Evolutionary conservation across 169 alveolate genomes (phyloP).

Genomic region (Nephromyces sp.): DNA sequence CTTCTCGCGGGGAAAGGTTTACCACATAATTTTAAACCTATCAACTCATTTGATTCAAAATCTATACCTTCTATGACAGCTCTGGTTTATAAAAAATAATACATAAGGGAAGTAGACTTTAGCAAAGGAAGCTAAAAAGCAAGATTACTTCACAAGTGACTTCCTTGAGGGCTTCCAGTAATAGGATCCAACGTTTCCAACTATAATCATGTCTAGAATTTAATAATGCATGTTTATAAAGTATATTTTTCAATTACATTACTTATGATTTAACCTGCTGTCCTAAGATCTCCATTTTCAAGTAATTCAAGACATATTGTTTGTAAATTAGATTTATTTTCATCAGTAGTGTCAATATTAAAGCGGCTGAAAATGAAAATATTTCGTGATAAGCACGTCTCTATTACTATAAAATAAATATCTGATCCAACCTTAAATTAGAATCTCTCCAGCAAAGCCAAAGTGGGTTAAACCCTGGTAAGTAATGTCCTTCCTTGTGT

Average conservation of each 20-base stretch:
- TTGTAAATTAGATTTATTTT: background rate
- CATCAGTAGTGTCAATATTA: background rate
- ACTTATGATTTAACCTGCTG: background rate
- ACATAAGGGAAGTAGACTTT: background rate
- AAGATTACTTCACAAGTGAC: background rate
- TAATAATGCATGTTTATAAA: background rate
- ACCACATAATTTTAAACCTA: background rate
- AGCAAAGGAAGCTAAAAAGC: too few relatives aligned
- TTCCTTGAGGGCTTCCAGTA: background rate
- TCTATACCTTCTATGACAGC: background rate
- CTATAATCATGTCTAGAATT: background rate
- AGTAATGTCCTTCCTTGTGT: slow-evolving; percentile 16
- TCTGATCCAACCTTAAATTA: slow-evolving; percentile 8
- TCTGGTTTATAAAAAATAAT: background rate
- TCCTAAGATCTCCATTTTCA: background rate
- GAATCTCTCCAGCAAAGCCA: slow-evolving; percentile 20
- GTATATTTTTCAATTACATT: background rate
- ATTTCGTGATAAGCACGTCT: too few relatives aligned
- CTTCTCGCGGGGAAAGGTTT: background rate
- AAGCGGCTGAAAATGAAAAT: too few relatives aligned
- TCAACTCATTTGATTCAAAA: background rate
- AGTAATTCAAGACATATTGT: background rate
- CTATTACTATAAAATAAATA: too few relatives aligned
- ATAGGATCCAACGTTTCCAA: background rate
- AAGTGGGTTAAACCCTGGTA: background rate